Evolutionary conservation across 108 stramenopile species (phyloP), one percentile per base, ranked within the genome.

Genomic region (Schizochytrium sp.): DNA sequence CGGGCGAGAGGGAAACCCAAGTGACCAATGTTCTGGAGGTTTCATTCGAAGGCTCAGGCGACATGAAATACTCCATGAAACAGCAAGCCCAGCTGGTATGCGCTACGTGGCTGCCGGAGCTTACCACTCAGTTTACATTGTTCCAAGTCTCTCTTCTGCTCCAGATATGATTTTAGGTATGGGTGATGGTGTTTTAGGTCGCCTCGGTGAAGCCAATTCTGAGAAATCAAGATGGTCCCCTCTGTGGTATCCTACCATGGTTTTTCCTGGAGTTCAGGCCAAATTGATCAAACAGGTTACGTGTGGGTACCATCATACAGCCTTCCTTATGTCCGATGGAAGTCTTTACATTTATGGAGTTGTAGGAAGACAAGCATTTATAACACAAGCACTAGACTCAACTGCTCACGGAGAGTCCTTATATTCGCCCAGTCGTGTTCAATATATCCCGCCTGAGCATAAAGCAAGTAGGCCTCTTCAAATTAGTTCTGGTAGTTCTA

Each of bases 221-320:
- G 28, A 40, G 76, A 10, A 28, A 5, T 5, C 0, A 47, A n/a
- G 50, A 50, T 83, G 76, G 76, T 7, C 28, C n/a, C 76, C 76
- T 5, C 47, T 40, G 15, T 83, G 76, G 76, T 5, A 5, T 7
- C 76, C 76, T 5, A 42, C 5, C n/a, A 10, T 8, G 47, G 47
- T 83, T 42, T 5, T 83, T 0, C 76, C 47, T n/a, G 47, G 76
- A 10, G 38, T 83, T 10, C 47, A 10, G 2, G 45, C 76, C 15
- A 5, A 46, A 40, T n/a, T 55, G 0, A 40, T 83, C 28, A 17
- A 40, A 17, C 76, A 83, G 28, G 28, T 83, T 42, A 5, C 50
- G 17, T 83, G 76, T 42, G 76, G 76, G 47, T 5, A 17, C 50
- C 55, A 55, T 42, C 76, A 83, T 28, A 83, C 76, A 10, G 47